Evolutionary conservation across 805 yeast genomes (phyloP).

Genomic region (Metschnikowia anglica): DNA sequence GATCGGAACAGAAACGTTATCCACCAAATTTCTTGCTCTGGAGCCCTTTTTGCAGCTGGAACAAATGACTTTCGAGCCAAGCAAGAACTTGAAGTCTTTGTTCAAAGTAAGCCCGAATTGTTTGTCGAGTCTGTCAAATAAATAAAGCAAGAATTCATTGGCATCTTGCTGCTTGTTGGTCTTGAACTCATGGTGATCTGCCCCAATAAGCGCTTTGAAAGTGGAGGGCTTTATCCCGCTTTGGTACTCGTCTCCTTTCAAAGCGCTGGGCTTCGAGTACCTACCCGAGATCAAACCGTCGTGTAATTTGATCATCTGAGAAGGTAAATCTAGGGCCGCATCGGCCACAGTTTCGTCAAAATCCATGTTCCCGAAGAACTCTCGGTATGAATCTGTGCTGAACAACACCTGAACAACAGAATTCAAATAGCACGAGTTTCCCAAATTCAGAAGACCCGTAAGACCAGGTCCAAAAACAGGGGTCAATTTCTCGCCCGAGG

Average conservation of each 20-base stretch:
- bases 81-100: slow-evolving; percentile 59
- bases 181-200: slow-evolving; percentile 75
- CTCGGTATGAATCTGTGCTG: slow-evolving; percentile 37
- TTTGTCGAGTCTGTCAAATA: slow-evolving; percentile 61
- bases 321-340: slow-evolving; percentile 65
- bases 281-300: slow-evolving; percentile 78
- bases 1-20: slow-evolving; percentile 63
- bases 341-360: slow-evolving; percentile 33
- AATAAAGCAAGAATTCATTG: slow-evolving; percentile 75
- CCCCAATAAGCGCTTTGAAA: slow-evolving; percentile 75
- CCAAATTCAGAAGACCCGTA: slow-evolving; percentile 86
- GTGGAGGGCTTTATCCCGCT: slow-evolving; percentile 74
- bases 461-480: slow-evolving; percentile 74
- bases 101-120: slow-evolving; percentile 47
- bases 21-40: slow-evolving; percentile 54
- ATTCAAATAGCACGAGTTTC: slow-evolving; percentile 89
- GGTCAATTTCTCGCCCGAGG: slow-evolving; percentile 59
- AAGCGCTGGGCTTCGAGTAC: slow-evolving; percentile 58
- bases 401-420: slow-evolving; percentile 76
- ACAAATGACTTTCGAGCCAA: slow-evolving; percentile 64
- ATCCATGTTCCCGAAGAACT: slow-evolving; percentile 38
- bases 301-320: slow-evolving; percentile 75
- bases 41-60: slow-evolving; percentile 59
- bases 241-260: slow-evolving; percentile 55
- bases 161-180: slow-evolving; percentile 95